These are phyloP conservation scores for Hypoxylon sp. DNA, from an alignment of 2,329 filamentous ascomycete species.

Conservation along the genomic window DNA sequence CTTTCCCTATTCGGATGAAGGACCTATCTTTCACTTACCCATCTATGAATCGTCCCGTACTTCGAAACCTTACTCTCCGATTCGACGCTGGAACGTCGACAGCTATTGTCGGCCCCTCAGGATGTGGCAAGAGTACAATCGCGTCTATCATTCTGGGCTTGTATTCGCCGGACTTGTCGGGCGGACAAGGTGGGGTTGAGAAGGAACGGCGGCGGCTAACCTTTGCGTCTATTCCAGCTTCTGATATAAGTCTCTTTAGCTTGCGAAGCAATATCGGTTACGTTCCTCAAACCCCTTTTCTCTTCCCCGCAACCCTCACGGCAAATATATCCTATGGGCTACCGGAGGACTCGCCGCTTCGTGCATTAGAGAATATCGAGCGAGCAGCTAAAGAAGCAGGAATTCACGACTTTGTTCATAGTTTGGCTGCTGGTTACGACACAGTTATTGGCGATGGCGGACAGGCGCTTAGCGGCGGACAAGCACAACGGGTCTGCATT, in stretches of 20 bases:
- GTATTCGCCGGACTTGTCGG: slow-evolving; percentile 64
- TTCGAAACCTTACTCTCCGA: slow-evolving; percentile 76
- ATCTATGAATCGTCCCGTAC: slow-evolving; percentile 64
- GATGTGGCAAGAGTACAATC: slow-evolving; percentile 92
- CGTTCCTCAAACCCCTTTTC: slow-evolving; percentile 78
- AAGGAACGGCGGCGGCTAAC: slow-evolving; percentile 61
- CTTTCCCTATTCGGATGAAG: slow-evolving; percentile 67
- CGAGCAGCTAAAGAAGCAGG: slow-evolving; percentile 71
- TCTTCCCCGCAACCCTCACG: slow-evolving; percentile 83
- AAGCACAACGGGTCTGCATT: slow-evolving; percentile 85
- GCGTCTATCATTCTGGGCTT: slow-evolving; percentile 81
- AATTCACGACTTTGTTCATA: slow-evolving; percentile 82
- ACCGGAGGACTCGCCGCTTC: slow-evolving; percentile 65
- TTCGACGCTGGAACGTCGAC: slow-evolving; percentile 76
- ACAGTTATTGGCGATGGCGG: slow-evolving; percentile 85
- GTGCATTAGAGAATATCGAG: slow-evolving; percentile 62
- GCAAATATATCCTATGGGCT: slow-evolving; percentile 90
- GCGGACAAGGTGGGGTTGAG: background rate
- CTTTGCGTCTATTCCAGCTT: slow-evolving; percentile 71
- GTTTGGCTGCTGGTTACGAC: slow-evolving; percentile 78
- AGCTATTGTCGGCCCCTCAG: slow-evolving; percentile 86
- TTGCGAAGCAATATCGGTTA: slow-evolving; percentile 75
- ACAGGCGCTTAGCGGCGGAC: slow-evolving; percentile 81
- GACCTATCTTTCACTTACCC: slow-evolving; percentile 82
- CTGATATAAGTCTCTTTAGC: slow-evolving; percentile 70